Evolutionary conservation across 2,329 filamentous ascomycete genomes (phyloP).

Genomic region (Talaromyces albobiverticillius): DNA sequence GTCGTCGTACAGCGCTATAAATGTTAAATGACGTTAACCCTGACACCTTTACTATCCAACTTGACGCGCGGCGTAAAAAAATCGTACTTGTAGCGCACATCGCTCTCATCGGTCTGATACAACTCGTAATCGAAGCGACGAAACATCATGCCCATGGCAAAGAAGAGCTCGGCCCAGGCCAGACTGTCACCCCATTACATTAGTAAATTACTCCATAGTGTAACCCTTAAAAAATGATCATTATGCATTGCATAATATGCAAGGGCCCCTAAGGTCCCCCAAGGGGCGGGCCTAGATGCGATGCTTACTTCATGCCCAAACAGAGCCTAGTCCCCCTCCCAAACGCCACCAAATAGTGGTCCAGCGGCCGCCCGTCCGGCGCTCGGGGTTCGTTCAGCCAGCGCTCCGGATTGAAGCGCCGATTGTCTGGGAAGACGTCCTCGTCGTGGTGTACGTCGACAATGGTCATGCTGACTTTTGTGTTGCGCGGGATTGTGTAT

Average conservation of each 20-base stretch:
- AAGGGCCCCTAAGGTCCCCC: too few relatives aligned
- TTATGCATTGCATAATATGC: too few relatives aligned
- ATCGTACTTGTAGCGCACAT: conserved; percentile 11
- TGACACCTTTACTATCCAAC: conserved; percentile 24
- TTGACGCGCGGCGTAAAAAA: conserved; percentile 20
- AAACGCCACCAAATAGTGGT: conserved; percentile 22
- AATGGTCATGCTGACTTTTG: conserved; percentile 23
- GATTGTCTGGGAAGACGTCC: conserved; percentile 19
- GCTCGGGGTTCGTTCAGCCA: conserved; percentile 21
- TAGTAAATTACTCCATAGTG: too few relatives aligned
- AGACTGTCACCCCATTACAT: conserved; percentile 23
- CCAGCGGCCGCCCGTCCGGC: conserved; percentile 16
- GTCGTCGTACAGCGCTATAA: too few relatives aligned
- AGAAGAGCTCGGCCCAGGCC: conserved; percentile 36
- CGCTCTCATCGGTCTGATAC: conserved; percentile 10
- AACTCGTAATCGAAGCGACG: conserved; percentile 14
- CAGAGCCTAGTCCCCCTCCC: conserved; percentile 19
- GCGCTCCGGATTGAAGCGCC: conserved; percentile 20
- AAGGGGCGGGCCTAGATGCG: too few relatives aligned
- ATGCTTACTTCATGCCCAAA: conserved; percentile 21
- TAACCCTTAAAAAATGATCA: too few relatives aligned
- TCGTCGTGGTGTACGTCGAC: conserved; percentile 22
- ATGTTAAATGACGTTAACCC: conserved; percentile 19
- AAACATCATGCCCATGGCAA: conserved; percentile 14
- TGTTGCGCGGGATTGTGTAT: conserved; percentile 18